Evolutionary conservation across 2,329 filamentous ascomycete species (phyloP), one percentile per base, ranked within the genome.

Genomic region (Lecanicillium sp.): DNA sequence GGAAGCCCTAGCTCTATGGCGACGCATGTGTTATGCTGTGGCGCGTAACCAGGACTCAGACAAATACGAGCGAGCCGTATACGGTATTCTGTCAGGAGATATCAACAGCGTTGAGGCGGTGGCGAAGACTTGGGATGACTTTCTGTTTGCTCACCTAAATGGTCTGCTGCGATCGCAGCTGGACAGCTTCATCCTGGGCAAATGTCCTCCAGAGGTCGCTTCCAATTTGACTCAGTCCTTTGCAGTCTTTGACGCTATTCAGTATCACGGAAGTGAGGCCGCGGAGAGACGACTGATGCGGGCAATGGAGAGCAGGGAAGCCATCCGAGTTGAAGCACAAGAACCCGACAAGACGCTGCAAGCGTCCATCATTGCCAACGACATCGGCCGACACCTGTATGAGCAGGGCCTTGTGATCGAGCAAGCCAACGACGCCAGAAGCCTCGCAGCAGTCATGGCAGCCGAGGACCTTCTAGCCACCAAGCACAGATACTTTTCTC

Each of bases 81-180:
- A 95, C 61, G 91, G 89, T 23, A 69, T 96, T 11, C 74, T 98
- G n/a, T 85, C 86, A 35, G 93, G 93, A 42, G 89, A 96, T 60
- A 77, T 90, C 42, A 70, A 78, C 30, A 87, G 85, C 44, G 87
- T 94, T 10, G 82, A 87, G 60, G 79, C 80, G 54, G 81, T 91
- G 32, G 90, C 87, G 61, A 75, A 78, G 43, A 81, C 77, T 19
- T 94, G 90, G 84, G 88, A 95, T 56, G 91, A 97, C 60, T 81
- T 84, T 57, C 74, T 96, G 15, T 95, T 93, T 64, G 83, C 85
- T 29, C 83, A 90, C 62, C 93, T 93, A 71, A 96, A 94, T 60
- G 83, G 87, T n/a, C 71, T 91, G 5, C 68, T 96, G 9, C 78
- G 90, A 46, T 80, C 82, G 2, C 85, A 91, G 57, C 91, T 95